phyloP scores from a whole-genome alignment of 176 grass and related monocot genomes.

The Leersia perrieri region DNA sequence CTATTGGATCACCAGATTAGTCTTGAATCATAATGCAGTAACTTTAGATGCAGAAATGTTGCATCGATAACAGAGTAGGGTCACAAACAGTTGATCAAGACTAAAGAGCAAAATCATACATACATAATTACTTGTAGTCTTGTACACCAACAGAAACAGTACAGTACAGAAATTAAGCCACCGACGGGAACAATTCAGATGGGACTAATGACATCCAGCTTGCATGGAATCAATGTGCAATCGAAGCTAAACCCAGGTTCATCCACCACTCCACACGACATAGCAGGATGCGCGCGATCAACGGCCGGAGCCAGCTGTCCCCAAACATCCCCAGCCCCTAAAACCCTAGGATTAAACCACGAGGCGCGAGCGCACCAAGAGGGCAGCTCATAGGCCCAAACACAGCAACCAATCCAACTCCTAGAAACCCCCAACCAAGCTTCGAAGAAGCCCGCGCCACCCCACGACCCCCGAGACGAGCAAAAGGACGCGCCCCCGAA shows the following conservation, averaged over 20 bases:
- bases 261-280: neutral
- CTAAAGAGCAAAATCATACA: neutral
- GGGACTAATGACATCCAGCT: neutral
- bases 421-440: constrained; percentile 21
- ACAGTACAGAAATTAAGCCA: neutral
- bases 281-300: neutral
- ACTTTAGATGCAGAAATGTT: neutral
- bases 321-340: neutral
- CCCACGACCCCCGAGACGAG: neutral
- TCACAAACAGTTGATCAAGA: neutral
- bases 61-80: neutral
- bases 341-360: constrained; percentile 43
- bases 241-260: neutral
- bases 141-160: neutral
- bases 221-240: neutral
- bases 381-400: neutral
- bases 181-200: neutral
- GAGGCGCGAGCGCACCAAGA: neutral
- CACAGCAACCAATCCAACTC: neutral
- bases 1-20: neutral
- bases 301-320: neutral
- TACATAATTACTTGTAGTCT: neutral
- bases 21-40: neutral
- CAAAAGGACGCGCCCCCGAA: neutral
- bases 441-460: neutral